Base-by-base conservation (phyloP, 2,329 filamentous ascomycete genomes). In the Xylaria arbuscula region DNA sequence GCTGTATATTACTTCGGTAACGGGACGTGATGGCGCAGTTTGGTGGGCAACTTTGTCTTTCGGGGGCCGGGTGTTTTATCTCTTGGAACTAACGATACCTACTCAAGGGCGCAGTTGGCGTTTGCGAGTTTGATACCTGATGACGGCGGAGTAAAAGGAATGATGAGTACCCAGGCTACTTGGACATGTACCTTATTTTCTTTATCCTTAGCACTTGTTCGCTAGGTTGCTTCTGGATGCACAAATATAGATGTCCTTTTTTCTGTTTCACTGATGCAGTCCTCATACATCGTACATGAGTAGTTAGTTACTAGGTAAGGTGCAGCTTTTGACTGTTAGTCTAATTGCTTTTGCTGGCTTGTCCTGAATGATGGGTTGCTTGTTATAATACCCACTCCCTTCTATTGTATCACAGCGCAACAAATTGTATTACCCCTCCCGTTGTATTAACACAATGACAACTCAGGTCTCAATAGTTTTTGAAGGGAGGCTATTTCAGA, bases 41-140 rank as follows among this genome's bases (percentile, higher is more conserved):
- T 15, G 7, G 57, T 28, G 28, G 28, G 28, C 5, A 5, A 28
- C 28, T 28, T 28, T 28, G 28, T 28, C 28, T 28, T 28, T 28
- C 28, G 28, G 28, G 28, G 5, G 28, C 28, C 5, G 57, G 55
- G 57, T 62, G 51, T 57, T 19, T 53, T 24, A 7, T 8, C 6
- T 7, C 8, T 6, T n/a, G 11, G 51, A 17, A 19, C 11, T 40
- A 9, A 50, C 61, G 57, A 62, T 47, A 68, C 28, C 28, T 28
- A 28, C 66, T 65, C 57, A 59, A 59, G 5, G 47, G 58, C 45
- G 47, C 54, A 69, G 63, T 24, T 53, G 63, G 62, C 53, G 67
- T 60, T 48, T 50, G 28, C 19, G 48, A 42, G 24, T 54, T 19
- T 24, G 51, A 51, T 54, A 51, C 54, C 59, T 62, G 24, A 47